Percentiles rank a stretch among this genome's conserved stretches.
phyloP scores from a whole-genome alignment of 805 yeast genomes.

The Wickerhamiella kurtzmanii region DNA sequence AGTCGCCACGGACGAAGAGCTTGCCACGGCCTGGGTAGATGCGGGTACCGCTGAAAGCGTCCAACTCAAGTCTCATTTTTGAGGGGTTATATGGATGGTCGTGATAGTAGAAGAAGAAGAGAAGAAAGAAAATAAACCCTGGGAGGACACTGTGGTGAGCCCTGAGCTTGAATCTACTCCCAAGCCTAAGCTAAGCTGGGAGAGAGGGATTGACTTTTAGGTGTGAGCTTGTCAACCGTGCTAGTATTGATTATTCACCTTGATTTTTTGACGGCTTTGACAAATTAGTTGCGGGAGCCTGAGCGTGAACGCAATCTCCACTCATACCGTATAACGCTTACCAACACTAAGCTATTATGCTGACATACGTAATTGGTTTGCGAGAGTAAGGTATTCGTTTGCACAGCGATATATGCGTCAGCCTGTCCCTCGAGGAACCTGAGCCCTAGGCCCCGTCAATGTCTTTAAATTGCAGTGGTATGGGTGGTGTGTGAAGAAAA shows the following conservation, averaged over 20 bases:
- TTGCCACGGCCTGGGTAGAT: slow-evolving; percentile 99
- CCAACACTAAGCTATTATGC: too few species aligned
- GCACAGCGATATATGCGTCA: too few species aligned
- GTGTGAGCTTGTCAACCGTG: too few species aligned
- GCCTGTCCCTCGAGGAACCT: too few species aligned
- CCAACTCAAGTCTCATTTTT: slow-evolving; percentile 97
- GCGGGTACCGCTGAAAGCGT: slow-evolving; percentile 97
- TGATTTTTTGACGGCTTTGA: too few species aligned
- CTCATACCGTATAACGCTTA: too few species aligned
- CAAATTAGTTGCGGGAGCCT: neutral
- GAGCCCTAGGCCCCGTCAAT: slow-evolving; percentile 10
- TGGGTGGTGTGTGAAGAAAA: neutral
- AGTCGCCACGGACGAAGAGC: slow-evolving; percentile 98
- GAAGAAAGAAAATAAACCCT: neutral
- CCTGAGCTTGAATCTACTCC: neutral
- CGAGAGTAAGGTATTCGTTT: too few species aligned
- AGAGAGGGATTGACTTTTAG: too few species aligned
- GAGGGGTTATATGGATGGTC: slow-evolving; percentile 4
- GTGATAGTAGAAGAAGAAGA: slow-evolving; percentile 2
- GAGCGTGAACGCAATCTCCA: too few species aligned
- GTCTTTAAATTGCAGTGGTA: neutral
- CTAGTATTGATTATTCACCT: too few species aligned
- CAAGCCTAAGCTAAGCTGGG: neutral
- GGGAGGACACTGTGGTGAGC: neutral
- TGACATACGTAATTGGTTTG: too few species aligned